These are phyloP conservation scores for Yarrowia deformans DNA, from an alignment of 805 yeast genomes.

Conservation along the genomic window DNA sequence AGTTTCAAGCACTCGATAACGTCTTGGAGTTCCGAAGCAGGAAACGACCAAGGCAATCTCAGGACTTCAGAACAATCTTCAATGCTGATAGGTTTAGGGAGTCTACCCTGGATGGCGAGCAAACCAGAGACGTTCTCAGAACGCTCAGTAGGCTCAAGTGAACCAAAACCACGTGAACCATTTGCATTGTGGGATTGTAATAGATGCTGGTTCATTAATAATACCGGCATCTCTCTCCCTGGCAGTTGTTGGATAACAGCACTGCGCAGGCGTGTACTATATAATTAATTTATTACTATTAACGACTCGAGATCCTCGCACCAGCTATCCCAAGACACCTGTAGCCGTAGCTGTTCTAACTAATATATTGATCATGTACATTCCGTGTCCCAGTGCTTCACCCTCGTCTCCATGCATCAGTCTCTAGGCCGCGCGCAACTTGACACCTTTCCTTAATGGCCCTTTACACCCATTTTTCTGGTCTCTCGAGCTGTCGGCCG, in stretches of 20 bases:
- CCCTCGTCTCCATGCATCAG: not conserved
- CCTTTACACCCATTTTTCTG: not conserved
- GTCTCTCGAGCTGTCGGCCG: too few species aligned
- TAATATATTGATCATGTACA: slow-evolving; percentile 22
- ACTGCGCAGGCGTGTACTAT: slow-evolving; percentile 31
- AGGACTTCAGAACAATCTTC: slow-evolving; percentile 35
- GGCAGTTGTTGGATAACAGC: not conserved
- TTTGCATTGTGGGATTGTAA: not conserved
- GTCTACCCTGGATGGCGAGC: slow-evolving; percentile 17
- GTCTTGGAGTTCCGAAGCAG: slow-evolving; percentile 4
- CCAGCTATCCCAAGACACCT: too few species aligned
- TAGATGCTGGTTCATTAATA: not conserved
- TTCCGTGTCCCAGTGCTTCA: not conserved
- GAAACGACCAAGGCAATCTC: slow-evolving; percentile 31
- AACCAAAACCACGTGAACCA: not conserved
- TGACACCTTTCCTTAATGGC: not conserved
- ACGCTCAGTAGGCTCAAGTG: slow-evolving; percentile 29
- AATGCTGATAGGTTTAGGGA: slow-evolving; percentile 14
- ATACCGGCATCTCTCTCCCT: not conserved
- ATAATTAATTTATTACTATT: slow-evolving; percentile 33
- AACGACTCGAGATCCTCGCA: not conserved
- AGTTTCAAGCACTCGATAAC: slow-evolving; percentile 40
- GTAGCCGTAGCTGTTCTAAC: not conserved
- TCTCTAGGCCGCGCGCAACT: too few species aligned
- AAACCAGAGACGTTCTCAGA: slow-evolving; percentile 29